These are phyloP conservation scores for Ustilaginoidea virens DNA, from an alignment of 2,329 filamentous ascomycete species.

Conservation along the genomic window DNA sequence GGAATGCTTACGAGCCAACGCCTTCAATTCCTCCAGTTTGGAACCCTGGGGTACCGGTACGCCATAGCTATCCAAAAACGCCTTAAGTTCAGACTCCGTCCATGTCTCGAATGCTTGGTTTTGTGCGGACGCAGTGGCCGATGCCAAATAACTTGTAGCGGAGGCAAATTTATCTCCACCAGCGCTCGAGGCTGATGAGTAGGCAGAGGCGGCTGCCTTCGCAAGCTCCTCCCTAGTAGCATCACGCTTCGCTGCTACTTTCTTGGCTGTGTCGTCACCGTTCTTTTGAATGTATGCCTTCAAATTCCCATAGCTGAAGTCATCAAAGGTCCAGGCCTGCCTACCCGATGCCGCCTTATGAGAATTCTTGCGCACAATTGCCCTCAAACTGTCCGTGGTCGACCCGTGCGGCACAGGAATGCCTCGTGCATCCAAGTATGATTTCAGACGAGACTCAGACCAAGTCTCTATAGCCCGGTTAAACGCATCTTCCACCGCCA, in stretches of 20 bases:
- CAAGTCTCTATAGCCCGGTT: conserved; percentile 44
- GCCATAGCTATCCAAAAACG: conserved; percentile 67
- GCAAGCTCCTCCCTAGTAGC: conserved; percentile 60
- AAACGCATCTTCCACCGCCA: conserved; percentile 52
- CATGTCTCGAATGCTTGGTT: conserved; percentile 54
- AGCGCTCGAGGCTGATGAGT: conserved; percentile 40
- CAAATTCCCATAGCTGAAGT: conserved; percentile 56
- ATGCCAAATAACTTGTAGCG: conserved; percentile 53
- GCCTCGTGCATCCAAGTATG: conserved; percentile 62
- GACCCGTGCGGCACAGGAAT: conserved; percentile 58
- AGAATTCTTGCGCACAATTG: conserved; percentile 56
- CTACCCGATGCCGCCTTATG: conserved; percentile 55
- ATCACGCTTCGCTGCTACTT: conserved; percentile 45
- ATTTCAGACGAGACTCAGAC: conserved; percentile 66
- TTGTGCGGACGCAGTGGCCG: conserved; percentile 51
- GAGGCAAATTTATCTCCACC: conserved; percentile 47
- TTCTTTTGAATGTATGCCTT: conserved; percentile 38
- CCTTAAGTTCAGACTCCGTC: conserved; percentile 59
- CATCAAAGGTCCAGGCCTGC: conserved; percentile 67
- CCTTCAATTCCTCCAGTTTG: conserved; percentile 52
- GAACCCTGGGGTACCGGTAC: conserved; percentile 52
- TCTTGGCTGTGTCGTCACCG: conserved; percentile 39
- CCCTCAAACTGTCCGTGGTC: conserved; percentile 58
- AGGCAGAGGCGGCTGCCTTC: conserved; percentile 45
- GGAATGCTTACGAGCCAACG: conserved; percentile 54